Evolutionary conservation across 495 filamentous ascomycete genomes (phyloP).

Genomic region (Talaromyces liani): DNA sequence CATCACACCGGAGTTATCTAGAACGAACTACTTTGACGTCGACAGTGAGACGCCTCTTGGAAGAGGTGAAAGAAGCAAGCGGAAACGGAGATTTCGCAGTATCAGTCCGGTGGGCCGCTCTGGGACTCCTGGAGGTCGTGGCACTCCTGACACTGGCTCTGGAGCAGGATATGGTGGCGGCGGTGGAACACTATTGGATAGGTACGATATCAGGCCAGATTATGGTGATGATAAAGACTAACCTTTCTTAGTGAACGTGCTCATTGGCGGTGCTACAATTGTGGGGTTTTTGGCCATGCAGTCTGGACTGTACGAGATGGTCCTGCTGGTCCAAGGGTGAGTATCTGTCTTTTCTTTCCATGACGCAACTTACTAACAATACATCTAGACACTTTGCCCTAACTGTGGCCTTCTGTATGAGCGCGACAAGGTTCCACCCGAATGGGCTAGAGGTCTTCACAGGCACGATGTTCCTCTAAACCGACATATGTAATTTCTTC

Average conservation of each 20-base stretch:
- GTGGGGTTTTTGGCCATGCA: slow-evolving; percentile 75
- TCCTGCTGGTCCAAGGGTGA: slow-evolving; percentile 75
- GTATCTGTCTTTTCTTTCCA: neutral
- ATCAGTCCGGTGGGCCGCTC: slow-evolving; percentile 64
- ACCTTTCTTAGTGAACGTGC: slow-evolving; percentile 55
- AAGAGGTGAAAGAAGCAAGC: slow-evolving; percentile 81
- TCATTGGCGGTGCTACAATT: slow-evolving; percentile 88
- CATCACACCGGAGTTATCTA: slow-evolving; percentile 57
- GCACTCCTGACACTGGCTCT: slow-evolving; percentile 65
- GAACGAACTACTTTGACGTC: slow-evolving; percentile 53
- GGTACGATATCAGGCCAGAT: slow-evolving; percentile 30
- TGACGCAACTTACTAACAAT: slow-evolving; percentile 9
- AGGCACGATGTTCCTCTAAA: slow-evolving; percentile 42
- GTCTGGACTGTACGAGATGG: slow-evolving; percentile 95
- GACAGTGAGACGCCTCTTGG: slow-evolving; percentile 65
- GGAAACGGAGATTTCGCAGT: slow-evolving; percentile 88
- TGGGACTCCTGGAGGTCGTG: slow-evolving; percentile 63
- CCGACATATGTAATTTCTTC: slow-evolving; percentile 13
- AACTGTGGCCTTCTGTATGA: slow-evolving; percentile 90
- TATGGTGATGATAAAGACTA: neutral
- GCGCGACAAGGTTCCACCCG: slow-evolving; percentile 74
- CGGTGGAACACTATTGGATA: slow-evolving; percentile 65
- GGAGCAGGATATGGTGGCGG: slow-evolving; percentile 58
- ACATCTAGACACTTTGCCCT: slow-evolving; percentile 72
- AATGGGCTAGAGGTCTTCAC: slow-evolving; percentile 77